Percentiles rank a stretch among this genome's conserved stretches.
Conservation (phyloP, 1,139 yeast species). For the Hyphopichia pseudoburtonii region DNA sequence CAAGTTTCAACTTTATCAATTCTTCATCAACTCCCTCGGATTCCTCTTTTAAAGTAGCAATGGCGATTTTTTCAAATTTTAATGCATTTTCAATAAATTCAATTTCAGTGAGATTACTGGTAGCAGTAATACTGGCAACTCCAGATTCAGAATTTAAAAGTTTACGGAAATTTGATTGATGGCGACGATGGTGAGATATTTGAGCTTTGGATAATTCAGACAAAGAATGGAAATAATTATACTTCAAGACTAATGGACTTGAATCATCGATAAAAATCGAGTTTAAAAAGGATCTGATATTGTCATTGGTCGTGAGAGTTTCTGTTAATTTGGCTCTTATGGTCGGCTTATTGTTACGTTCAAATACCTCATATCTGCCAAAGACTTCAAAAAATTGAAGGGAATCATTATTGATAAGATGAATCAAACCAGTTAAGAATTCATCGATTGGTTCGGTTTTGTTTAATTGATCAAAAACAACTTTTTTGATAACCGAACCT, state of each 20-base stretch:
- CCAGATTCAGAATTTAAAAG: conserved; percentile 5
- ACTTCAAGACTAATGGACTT: conserved; percentile 13
- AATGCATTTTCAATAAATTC: conserved; percentile 27
- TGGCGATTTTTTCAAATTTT: conserved; percentile 33
- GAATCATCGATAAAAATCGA: conserved; percentile 16
- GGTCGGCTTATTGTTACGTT: conserved; percentile 12
- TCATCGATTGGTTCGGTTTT: conserved; percentile 18
- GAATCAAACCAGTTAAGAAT: conserved; percentile 36
- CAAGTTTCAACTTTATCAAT: conserved; percentile 10
- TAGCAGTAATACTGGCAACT: neutral
- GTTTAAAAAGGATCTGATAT: conserved; percentile 20
- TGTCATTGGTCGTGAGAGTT: conserved; percentile 15
- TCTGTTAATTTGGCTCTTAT: conserved; percentile 18
- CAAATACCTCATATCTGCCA: conserved; percentile 16
- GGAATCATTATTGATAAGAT: conserved; percentile 30
- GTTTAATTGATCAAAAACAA: conserved; percentile 23
- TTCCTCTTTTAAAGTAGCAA: conserved; percentile 15
- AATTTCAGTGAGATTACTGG: conserved; percentile 10
- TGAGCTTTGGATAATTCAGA: conserved; percentile 29
- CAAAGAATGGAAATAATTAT: conserved; percentile 37
- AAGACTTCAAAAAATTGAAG: conserved; percentile 23
- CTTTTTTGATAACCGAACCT: conserved; percentile 21
- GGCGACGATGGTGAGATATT: conserved; percentile 7
- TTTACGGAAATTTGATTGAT: conserved; percentile 8
- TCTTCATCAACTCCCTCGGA: conserved; percentile 7